phyloP scores from a whole-genome alignment of 2,329 filamentous ascomycete species.

The Lachnellula suecica region DNA sequence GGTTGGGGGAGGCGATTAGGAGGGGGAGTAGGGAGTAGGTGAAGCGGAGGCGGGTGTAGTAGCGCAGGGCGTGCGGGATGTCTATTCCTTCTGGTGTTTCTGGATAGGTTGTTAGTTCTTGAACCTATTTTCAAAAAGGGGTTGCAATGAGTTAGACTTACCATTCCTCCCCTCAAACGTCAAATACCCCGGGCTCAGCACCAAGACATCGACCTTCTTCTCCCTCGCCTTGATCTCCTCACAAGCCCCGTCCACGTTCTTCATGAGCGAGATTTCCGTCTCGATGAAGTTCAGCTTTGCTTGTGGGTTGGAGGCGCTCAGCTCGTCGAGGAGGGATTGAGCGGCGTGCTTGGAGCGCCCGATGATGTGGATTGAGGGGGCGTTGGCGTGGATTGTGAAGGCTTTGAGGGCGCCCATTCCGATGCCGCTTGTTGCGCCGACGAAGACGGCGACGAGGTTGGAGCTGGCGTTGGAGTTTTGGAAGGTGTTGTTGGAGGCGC shows the following conservation, averaged over 20 bases:
- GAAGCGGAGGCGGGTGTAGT: conserved; percentile 59
- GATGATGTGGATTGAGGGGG: conserved; percentile 51
- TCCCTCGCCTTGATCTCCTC: conserved; percentile 44
- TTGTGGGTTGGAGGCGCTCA: conserved; percentile 41
- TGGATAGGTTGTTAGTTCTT: conserved; percentile 22
- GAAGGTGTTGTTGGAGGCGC: conserved; percentile 39
- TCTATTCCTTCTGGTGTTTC: conserved; percentile 59
- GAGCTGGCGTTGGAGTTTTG: conserved; percentile 27
- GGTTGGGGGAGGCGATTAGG: conserved; percentile 42
- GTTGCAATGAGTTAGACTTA: conserved; percentile 10
- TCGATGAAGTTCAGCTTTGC: conserved; percentile 48
- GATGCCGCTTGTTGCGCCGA: conserved; percentile 56
- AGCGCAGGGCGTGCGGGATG: conserved; percentile 48
- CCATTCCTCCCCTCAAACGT: conserved; percentile 28
- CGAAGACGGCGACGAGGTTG: conserved; percentile 48
- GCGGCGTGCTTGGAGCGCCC: conserved; percentile 41
- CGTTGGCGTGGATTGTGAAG: conserved; percentile 40
- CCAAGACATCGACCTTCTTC: conserved; percentile 44
- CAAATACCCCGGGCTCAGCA: conserved; percentile 42
- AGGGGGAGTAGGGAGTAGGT: conserved; percentile 56
- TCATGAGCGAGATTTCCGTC: conserved; percentile 48
- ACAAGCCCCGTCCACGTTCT: conserved; percentile 49
- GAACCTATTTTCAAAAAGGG: neutral
- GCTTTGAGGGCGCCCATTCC: conserved; percentile 47
- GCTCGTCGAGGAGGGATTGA: conserved; percentile 38